A percentile compares a stretch with the other conserved stretches of the same genome.
phyloP scores from a whole-genome alignment of 768 basidiomycete species.

The Boletellus ananas region DNA sequence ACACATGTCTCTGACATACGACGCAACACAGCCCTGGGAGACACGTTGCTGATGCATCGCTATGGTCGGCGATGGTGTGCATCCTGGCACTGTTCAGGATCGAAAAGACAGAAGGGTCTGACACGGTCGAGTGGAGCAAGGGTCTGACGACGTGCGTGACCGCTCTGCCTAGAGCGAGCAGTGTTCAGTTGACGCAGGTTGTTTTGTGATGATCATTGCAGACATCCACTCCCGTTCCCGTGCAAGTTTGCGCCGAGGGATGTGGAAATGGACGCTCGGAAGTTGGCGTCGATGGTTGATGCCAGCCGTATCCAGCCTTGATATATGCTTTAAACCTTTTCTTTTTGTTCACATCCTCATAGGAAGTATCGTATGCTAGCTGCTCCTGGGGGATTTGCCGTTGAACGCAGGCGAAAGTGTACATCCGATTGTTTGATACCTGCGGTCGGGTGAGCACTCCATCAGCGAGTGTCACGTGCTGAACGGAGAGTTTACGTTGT shows the following conservation, averaged over 20 bases:
- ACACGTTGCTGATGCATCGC: conserved; percentile 17
- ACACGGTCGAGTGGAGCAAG: conserved; percentile 15
- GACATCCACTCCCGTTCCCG: conserved; percentile 18
- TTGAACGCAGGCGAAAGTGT: no score
- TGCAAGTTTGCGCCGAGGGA: conserved; percentile 16
- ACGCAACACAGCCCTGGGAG: conserved; percentile 15
- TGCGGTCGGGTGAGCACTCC: no score
- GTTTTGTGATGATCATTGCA: not conserved
- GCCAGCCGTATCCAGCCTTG: not conserved
- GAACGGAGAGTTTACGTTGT: no score
- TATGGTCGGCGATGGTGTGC: conserved; percentile 22
- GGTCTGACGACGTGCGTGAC: conserved; percentile 12
- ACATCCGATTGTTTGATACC: no score
- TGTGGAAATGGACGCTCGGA: conserved; percentile 10
- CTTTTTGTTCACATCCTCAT: no score
- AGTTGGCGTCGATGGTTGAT: conserved; percentile 10
- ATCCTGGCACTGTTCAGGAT: conserved; percentile 17
- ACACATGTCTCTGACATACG: not conserved
- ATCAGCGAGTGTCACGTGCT: no score
- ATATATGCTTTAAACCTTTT: no score
- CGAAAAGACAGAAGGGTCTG: conserved; percentile 12
- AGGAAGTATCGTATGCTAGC: no score
- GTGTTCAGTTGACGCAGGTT: not conserved
- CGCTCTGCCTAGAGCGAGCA: not conserved
- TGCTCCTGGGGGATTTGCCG: no score